Percentiles rank a stretch among this genome's conserved stretches.
These are phyloP conservation scores for Halophytophthora polymorphica DNA, from an alignment of 352 stramenopile species.

Conservation along the genomic window DNA sequence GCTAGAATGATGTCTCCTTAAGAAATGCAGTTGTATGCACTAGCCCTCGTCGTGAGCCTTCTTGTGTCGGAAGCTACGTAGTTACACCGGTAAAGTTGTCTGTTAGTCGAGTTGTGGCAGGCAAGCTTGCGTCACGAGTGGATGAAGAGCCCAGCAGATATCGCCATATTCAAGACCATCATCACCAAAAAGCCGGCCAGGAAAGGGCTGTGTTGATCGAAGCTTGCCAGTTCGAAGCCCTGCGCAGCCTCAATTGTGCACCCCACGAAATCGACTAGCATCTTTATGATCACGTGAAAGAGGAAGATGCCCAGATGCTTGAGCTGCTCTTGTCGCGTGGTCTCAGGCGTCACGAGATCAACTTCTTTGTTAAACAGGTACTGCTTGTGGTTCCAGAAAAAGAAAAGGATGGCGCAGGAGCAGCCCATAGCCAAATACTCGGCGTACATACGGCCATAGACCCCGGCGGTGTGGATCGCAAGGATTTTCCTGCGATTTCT, in stretches of 20 bases:
- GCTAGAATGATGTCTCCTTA: too few relatives aligned
- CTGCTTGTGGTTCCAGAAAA: conserved; percentile 30
- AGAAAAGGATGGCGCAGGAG: conserved; percentile 29
- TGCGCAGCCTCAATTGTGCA: conserved; percentile 19
- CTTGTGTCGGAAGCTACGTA: too few relatives aligned
- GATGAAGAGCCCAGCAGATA: conserved; percentile 17
- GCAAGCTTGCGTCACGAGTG: conserved; percentile 1
- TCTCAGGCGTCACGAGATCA: not conserved
- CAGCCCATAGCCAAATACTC: conserved; percentile 47
- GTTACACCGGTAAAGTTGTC: too few relatives aligned
- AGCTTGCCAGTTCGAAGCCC: conserved; percentile 12
- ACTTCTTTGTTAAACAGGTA: conserved; percentile 8
- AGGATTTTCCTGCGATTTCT: conserved; percentile 6
- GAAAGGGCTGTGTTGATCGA: conserved; percentile 28
- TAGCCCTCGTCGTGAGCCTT: too few relatives aligned
- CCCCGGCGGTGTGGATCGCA: conserved; percentile 22
- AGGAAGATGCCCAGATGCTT: conserved; percentile 2
- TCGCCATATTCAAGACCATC: conserved; percentile 17
- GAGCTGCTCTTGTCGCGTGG: not conserved
- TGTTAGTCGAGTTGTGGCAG: not conserved
- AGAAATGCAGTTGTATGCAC: too few relatives aligned
- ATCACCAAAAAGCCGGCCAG: conserved; percentile 29
- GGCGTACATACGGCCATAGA: conserved; percentile 41
- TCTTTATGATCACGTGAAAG: conserved; percentile 16
- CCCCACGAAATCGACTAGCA: conserved; percentile 22